Percentiles rank a stretch among this genome's conserved stretches.
Conservation (phyloP, 352 stramenopile genomes). For the Thalassiosira pacifica region DNA sequence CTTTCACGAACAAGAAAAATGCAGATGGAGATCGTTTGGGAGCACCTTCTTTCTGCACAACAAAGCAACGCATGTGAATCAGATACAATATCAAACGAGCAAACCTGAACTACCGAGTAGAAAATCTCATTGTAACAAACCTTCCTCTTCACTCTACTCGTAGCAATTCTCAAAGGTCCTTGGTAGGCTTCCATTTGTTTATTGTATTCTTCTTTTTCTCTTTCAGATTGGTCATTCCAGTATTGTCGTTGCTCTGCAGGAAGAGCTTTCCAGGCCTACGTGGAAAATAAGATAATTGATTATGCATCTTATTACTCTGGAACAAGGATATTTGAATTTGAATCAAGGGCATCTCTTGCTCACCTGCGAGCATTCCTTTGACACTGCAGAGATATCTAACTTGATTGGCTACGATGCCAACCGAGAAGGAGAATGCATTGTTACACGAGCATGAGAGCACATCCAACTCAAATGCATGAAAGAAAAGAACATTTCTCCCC, state of each 20-base stretch:
- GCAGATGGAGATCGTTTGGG: constrained; percentile 51
- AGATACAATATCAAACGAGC: not conserved
- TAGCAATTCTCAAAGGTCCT: constrained; percentile 90
- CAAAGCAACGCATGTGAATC: not conserved
- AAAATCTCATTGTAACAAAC: constrained; percentile 13
- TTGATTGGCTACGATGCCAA: constrained; percentile 32
- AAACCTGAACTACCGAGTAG: not conserved
- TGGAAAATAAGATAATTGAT: too few relatives aligned
- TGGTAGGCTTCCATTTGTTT: constrained; percentile 91
- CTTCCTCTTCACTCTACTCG: constrained; percentile 83
- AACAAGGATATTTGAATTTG: too few relatives aligned
- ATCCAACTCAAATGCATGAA: not conserved
- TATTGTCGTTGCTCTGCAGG: constrained; percentile 91
- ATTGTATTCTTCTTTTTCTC: constrained; percentile 93
- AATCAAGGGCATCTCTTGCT: too few relatives aligned
- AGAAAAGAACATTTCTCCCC: not conserved
- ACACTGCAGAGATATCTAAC: constrained; percentile 31
- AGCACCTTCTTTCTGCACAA: constrained; percentile 36
- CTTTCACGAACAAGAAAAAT: constrained; percentile 54
- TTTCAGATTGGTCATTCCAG: constrained; percentile 90
- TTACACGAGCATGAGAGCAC: constrained; percentile 10
- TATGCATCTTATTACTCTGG: too few relatives aligned
- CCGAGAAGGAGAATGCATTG: not conserved
- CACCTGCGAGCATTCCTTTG: constrained; percentile 45
- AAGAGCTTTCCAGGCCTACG: constrained; percentile 68